Percentiles rank a stretch among this genome's conserved stretches.
Conservation (phyloP, 441 rosid genomes). For the Manihot esculenta region DNA sequence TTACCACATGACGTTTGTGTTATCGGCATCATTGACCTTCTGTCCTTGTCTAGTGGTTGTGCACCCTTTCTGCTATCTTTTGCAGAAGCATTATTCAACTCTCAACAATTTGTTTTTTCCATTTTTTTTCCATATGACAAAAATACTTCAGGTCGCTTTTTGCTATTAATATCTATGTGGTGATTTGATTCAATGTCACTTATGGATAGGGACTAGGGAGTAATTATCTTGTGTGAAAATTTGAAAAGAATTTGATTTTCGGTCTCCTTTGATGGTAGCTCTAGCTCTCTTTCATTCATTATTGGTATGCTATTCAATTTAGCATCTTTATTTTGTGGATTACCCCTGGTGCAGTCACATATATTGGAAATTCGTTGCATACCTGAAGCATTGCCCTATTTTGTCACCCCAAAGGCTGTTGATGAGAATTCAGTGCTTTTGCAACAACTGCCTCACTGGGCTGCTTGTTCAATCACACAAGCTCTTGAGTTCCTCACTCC, state of each 20-base stretch:
- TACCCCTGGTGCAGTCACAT: conserved; percentile 57
- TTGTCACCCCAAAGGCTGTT: conserved; percentile 90
- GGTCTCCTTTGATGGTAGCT: not conserved
- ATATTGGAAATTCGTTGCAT: conserved; percentile 70
- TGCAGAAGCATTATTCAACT: not conserved
- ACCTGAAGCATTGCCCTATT: conserved; percentile 93
- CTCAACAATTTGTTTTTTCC: not conserved
- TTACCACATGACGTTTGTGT: not conserved
- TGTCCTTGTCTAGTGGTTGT: not conserved
- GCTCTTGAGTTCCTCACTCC: conserved; percentile 95
- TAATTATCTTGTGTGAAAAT: not conserved
- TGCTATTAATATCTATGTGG: not conserved
- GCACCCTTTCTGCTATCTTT: not conserved
- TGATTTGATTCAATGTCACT: conserved; percentile 8
- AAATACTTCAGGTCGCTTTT: not conserved
- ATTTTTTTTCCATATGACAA: not conserved
- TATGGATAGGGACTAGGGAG: not conserved
- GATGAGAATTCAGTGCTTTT: conserved; percentile 85
- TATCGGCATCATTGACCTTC: not conserved
- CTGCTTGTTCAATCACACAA: conserved; percentile 94
- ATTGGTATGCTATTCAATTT: not conserved
- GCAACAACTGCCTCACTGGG: conserved; percentile 99
- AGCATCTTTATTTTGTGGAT: conserved; percentile 9
- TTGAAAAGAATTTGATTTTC: not conserved
- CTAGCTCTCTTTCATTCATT: not conserved